Conservation (phyloP, 495 filamentous ascomycete genomes). For the Penicillium angulare region DNA sequence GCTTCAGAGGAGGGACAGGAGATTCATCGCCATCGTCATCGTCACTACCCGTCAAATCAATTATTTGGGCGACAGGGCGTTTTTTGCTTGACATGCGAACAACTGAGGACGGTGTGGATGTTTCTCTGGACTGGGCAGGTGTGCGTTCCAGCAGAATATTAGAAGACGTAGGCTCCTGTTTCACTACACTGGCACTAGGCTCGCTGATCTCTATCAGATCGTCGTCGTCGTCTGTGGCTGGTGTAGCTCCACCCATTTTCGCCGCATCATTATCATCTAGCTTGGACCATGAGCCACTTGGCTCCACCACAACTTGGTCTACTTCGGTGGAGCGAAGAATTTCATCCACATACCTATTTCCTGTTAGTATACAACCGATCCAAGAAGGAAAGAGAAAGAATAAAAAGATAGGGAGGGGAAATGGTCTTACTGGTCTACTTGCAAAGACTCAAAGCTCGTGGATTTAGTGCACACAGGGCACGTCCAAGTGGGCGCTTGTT, state of each 20-base stretch:
- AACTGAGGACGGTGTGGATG: constrained; percentile 48
- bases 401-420: neutral
- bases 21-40: constrained; percentile 64
- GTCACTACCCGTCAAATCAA: constrained; percentile 73
- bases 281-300: constrained; percentile 74
- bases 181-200: constrained; percentile 42
- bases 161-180: constrained; percentile 42
- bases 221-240: constrained; percentile 58
- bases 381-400: neutral
- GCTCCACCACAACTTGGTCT: constrained; percentile 88
- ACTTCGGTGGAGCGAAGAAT: constrained; percentile 73
- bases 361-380: neutral
- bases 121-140: constrained; percentile 53
- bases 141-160: constrained; percentile 45
- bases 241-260: constrained; percentile 35
- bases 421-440: constrained; percentile 85
- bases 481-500: constrained; percentile 92
- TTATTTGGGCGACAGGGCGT: constrained; percentile 61
- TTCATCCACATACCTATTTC: constrained; percentile 77
- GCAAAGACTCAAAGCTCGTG: constrained; percentile 74
- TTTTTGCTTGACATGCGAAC: constrained; percentile 54
- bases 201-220: constrained; percentile 69
- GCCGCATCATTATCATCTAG: constrained; percentile 35
- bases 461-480: constrained; percentile 90
- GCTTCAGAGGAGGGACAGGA: constrained; percentile 56